These are phyloP conservation scores for Dactylorhiza incarnata DNA, from an alignment of 106 monocot genomes.

Conservation along the genomic window DNA sequence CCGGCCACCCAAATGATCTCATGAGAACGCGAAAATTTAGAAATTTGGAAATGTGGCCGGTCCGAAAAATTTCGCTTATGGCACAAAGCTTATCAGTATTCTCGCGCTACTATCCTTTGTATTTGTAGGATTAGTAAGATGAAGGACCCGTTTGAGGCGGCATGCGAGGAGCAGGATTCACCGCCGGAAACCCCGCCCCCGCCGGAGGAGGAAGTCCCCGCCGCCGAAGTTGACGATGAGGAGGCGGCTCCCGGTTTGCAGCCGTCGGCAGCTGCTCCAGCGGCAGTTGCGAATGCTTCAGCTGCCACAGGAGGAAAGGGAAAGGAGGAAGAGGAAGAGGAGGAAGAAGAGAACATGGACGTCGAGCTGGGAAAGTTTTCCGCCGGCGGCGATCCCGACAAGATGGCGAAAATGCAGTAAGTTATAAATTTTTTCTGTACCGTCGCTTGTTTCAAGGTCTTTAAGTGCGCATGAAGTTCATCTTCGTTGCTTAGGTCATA, in stretches of 20 bases:
- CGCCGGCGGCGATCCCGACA: constrained; percentile 61
- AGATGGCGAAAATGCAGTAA: constrained; percentile 86
- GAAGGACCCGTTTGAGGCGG: constrained; percentile 96
- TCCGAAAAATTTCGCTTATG: no score
- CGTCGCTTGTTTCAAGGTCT: background rate
- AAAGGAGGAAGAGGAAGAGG: constrained; percentile 78
- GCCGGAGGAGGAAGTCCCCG: constrained; percentile 35
- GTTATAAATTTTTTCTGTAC: constrained; percentile 1
- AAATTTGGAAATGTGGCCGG: no score
- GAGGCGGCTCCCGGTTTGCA: constrained; percentile 14
- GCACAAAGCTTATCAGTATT: no score
- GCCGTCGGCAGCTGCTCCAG: constrained; percentile 8
- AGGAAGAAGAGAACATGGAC: constrained; percentile 83
- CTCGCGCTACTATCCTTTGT: background rate
- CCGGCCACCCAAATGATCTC: no score
- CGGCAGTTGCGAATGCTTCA: constrained; percentile 8
- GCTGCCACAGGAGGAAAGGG: constrained; percentile 20
- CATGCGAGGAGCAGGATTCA: constrained; percentile 66
- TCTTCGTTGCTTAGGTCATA: no score
- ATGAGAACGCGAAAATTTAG: no score
- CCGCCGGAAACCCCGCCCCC: constrained; percentile 60
- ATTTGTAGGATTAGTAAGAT: constrained; percentile 12
- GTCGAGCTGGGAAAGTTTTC: constrained; percentile 69
- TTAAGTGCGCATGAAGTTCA: no score
- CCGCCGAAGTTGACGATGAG: constrained; percentile 30